A percentile compares a stretch with the other conserved stretches of the same genome.
phyloP scores from a whole-genome alignment of 306 rosid genomes.

The Sindora glabra region DNA sequence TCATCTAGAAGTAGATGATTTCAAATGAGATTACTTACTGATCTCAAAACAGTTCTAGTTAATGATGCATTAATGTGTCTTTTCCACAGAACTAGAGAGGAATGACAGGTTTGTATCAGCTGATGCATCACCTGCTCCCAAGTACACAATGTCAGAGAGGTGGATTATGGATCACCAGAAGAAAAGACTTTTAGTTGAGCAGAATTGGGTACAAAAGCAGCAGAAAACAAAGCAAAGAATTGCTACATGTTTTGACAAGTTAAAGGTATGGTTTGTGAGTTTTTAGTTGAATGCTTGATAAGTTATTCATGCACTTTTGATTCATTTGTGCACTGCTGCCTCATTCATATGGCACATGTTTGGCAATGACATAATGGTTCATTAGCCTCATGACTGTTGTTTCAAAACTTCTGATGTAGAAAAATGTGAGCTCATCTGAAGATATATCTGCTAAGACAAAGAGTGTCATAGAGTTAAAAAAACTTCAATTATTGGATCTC shows the following conservation, averaged over 20 bases:
- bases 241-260: slow-evolving; percentile 58
- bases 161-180: slow-evolving; percentile 81
- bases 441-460: slow-evolving; percentile 95
- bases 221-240: slow-evolving; percentile 71
- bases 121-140: slow-evolving; percentile 52
- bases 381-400: slow-evolving; percentile 2
- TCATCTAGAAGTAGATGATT: slow-evolving; percentile 21
- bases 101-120: slow-evolving; percentile 36
- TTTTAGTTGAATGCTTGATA: not conserved
- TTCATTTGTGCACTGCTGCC: not conserved
- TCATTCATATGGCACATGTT: not conserved
- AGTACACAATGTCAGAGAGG: slow-evolving; percentile 82
- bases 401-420: slow-evolving; percentile 44
- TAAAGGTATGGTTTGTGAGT: slow-evolving; percentile 52
- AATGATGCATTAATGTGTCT: slow-evolving; percentile 22
- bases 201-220: slow-evolving; percentile 61
- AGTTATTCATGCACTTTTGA: not conserved
- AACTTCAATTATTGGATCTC: slow-evolving; percentile 85
- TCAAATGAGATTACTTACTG: slow-evolving; percentile 13
- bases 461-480: slow-evolving; percentile 97
- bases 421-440: slow-evolving; percentile 87
- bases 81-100: slow-evolving; percentile 48
- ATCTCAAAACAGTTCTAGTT: slow-evolving; percentile 17
- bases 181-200: slow-evolving; percentile 57
- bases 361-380: not conserved